Evolutionary conservation across 2,329 filamentous ascomycete species (phyloP), one percentile per base, ranked within the genome.

Genomic region (Celoporthe dispersa): DNA sequence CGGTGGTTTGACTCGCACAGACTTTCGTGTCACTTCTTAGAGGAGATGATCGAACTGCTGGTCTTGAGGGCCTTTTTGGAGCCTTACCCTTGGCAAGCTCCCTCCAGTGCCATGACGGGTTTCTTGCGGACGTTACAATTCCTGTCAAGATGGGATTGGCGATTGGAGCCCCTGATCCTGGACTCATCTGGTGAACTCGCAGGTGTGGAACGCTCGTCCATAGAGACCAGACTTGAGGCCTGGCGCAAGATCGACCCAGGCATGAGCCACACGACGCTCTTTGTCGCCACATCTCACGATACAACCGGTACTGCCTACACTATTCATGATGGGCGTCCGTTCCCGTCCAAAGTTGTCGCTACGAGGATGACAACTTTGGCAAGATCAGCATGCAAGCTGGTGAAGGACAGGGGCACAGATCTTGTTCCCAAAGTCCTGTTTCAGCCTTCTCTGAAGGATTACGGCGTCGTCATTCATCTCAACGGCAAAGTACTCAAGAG

Each of bases 81-180:
- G 64, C 92, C 94, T 0, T 90, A 92, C 74, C 94, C 96, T 0
- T 98, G 93, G 91, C 82, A 87, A 51, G 83, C 87, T 0, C 95
- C 97, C 0, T 91, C 92, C 0, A 95, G 91, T 74, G 85, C 91
- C 12, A 90, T 90, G 75, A 91, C 91, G 0, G 96, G 93, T 5
- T 95, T 99, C 77, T 81, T 97, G 37, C 90, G 94, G 31, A 92
- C 93, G 0, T 83, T 99, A 1, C 83, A 91, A 41, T 92, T 95
- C 79, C 84, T 99, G 19, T 89, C 94, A 1, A 87, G 90, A 57
- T 99, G 96, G 94, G 94, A 98, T 78, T 99, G 96, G 96, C 89
- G 92, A 37, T 85, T 90, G 9, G 91, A 94, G 67, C 92, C 96
- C 1, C 84, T 98, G 41, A 85, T 97, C 44, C 85, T 98, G 35